Base-by-base conservation (phyloP, 2,329 filamentous ascomycete species). In the Trichoderma cornu-damae region DNA sequence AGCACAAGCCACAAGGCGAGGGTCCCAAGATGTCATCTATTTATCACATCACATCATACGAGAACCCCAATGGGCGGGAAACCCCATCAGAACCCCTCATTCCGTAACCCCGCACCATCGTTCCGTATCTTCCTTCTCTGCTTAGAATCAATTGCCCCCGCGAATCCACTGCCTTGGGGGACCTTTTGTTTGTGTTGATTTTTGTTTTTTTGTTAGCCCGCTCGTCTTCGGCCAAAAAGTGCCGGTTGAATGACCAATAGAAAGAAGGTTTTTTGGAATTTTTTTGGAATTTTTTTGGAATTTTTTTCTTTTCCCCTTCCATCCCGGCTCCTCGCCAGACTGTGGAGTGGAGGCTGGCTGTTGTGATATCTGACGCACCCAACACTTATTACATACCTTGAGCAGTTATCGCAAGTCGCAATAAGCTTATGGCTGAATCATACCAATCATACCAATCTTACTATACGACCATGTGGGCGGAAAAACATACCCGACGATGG, bases 21-120 rank as follows among this genome's bases (percentile, higher is more conserved):
- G n/a, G n/a, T n/a, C n/a, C n/a, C n/a, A 35, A 24, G 28, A 26
- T 24, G 38, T 30, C 43, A 38, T 28, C 40, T 37, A 42, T 43
- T 32, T 34, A 43, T 53, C 50, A 43, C 38, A 43, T 53, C 50
- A 43, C 38, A 53, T 37, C 51, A 47, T 47, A 37, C 42, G 42
- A 55, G 52, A 30, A 46, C 52, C 30, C 52, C 52, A 24, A 46
- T 46, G 40, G 44, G 42, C 51, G 46, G 42, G 40, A 46, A 43
- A 26, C 20, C 40, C 28, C 32, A 54, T 35, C 11, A 26, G 20
- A 30, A 53, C 56, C 56, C 56, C 56, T 53, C 56, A 53, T 43
- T n/a, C 56, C 34, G 55, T 40, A 58, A 58, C 56, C 56, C 56
- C 56, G 56, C 56, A 58, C 40, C 28, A 50, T 28, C 18, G n/a